Percentiles rank a stretch among this genome's conserved stretches.
These are phyloP conservation scores for Drechslera avenae DNA, from an alignment of 2,329 filamentous ascomycete genomes.

Conservation along the genomic window DNA sequence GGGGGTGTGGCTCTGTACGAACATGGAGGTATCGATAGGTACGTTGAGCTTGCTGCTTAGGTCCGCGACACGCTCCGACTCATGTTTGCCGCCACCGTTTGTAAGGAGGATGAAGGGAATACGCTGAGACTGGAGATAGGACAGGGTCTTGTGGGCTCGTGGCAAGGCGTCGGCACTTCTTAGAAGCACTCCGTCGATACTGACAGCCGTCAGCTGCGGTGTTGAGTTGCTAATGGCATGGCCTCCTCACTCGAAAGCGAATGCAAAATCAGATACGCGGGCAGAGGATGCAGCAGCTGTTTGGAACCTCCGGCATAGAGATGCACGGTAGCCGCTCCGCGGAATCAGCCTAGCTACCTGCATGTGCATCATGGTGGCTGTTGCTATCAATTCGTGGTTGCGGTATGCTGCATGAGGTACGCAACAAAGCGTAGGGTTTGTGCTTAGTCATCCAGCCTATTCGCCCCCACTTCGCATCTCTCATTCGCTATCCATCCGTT, in stretches of 20 bases:
- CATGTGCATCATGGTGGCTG: conserved; percentile 16
- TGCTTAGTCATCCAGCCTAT: neutral
- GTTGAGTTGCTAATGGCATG: conserved; percentile 12
- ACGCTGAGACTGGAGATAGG: conserved; percentile 71
- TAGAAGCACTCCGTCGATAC: conserved; percentile 94
- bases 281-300: conserved; percentile 24
- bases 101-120: conserved; percentile 95
- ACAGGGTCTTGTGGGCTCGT: conserved; percentile 74
- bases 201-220: conserved; percentile 47
- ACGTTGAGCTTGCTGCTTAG: conserved; percentile 70
- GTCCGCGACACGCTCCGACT: conserved; percentile 73
- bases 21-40: conserved; percentile 68
- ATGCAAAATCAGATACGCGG: conserved; percentile 61
- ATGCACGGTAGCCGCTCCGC: conserved; percentile 13
- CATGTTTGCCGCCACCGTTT: conserved; percentile 89
- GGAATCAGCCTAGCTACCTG: conserved; percentile 22
- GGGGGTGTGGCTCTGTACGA: conserved; percentile 91
- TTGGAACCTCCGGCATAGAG: conserved; percentile 33
- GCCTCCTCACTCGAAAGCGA: conserved; percentile 61
- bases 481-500: too few relatives aligned
- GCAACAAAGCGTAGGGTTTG: neutral
- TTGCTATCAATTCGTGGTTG: conserved; percentile 1
- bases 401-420: conserved; percentile 1
- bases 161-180: conserved; percentile 80
- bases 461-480: too few relatives aligned